Percentiles rank a stretch among this genome's conserved stretches.
Evolutionary conservation across 768 basidiomycete species (phyloP).

Genomic region (Auriscalpium microsporum): DNA sequence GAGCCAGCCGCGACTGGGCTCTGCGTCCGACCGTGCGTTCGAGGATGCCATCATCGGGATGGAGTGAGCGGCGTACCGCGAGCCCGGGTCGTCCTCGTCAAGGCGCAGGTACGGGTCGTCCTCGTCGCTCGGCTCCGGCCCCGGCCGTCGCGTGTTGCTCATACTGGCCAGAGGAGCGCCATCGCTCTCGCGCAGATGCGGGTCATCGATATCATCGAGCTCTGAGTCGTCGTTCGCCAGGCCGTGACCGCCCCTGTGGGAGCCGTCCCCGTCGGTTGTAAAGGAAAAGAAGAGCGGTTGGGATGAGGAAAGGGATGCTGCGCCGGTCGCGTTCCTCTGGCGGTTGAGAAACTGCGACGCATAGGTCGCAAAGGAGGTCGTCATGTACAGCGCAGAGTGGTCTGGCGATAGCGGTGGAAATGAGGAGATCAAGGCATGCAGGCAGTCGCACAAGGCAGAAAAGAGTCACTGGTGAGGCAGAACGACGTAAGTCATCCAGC

Average conservation of each 20-base stretch:
- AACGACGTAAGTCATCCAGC: too few relatives aligned
- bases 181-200: conserved; percentile 48
- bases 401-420: neutral
- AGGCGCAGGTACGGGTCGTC: conserved; percentile 74
- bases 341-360: conserved; percentile 74
- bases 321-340: conserved; percentile 31
- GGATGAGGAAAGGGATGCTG: conserved; percentile 45
- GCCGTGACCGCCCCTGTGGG: conserved; percentile 35
- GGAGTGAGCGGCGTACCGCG: conserved; percentile 28
- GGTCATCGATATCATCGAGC: conserved; percentile 70
- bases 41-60: conserved; percentile 31
- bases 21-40: conserved; percentile 24
- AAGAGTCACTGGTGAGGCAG: too few relatives aligned
- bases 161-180: conserved; percentile 24
- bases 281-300: conserved; percentile 89
- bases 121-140: conserved; percentile 36
- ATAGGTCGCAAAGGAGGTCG: conserved; percentile 72
- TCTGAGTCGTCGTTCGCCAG: conserved; percentile 32
- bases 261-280: conserved; percentile 60
- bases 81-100: conserved; percentile 52
- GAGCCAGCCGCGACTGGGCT: conserved; percentile 48
- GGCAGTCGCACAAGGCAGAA: neutral
- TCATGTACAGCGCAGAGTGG: conserved; percentile 25
- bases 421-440: neutral
- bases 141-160: conserved; percentile 11